Evolutionary conservation across 2,329 filamentous ascomycete genomes (phyloP).

Genomic region (Cercospora zeina): DNA sequence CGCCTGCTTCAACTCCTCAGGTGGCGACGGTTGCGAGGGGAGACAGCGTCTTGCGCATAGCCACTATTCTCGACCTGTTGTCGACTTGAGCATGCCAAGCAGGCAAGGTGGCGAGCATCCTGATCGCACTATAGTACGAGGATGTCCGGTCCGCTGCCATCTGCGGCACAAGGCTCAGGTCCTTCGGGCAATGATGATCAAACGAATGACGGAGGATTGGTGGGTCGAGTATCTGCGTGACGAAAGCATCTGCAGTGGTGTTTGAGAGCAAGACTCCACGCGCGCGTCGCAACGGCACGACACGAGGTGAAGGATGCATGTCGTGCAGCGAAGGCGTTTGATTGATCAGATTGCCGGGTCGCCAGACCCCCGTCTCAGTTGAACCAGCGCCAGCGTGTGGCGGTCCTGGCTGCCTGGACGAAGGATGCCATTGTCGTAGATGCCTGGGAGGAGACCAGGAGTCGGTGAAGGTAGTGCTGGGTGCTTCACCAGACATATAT

Average conservation of each 20-base stretch:
- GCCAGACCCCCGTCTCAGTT: constrained; percentile 12
- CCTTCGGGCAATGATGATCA: not conserved
- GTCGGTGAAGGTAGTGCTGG: constrained; percentile 1
- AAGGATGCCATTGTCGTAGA: constrained; percentile 12
- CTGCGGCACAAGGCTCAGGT: not conserved
- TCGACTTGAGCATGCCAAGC: too few species aligned
- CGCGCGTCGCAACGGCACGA: constrained; percentile 1
- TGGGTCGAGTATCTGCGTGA: not conserved
- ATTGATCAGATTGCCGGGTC: constrained; percentile 5
- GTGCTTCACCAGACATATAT: not conserved
- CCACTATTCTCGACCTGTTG: too few species aligned
- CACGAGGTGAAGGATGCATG: constrained; percentile 4
- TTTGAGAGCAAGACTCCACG: not conserved
- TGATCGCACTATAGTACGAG: too few species aligned
- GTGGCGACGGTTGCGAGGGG: too few species aligned
- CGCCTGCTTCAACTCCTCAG: too few species aligned
- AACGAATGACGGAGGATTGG: not conserved
- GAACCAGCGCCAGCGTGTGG: constrained; percentile 2
- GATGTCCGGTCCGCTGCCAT: not conserved
- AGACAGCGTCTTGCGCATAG: too few species aligned
- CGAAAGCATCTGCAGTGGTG: not conserved
- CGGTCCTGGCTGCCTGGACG: constrained; percentile 15
- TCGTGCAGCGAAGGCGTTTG: constrained; percentile 4
- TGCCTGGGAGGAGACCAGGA: constrained; percentile 8
- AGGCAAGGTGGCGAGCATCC: too few species aligned